Evolutionary conservation across 805 yeast species (phyloP).

Genomic region (Metschnikowia baotianmanensis): DNA sequence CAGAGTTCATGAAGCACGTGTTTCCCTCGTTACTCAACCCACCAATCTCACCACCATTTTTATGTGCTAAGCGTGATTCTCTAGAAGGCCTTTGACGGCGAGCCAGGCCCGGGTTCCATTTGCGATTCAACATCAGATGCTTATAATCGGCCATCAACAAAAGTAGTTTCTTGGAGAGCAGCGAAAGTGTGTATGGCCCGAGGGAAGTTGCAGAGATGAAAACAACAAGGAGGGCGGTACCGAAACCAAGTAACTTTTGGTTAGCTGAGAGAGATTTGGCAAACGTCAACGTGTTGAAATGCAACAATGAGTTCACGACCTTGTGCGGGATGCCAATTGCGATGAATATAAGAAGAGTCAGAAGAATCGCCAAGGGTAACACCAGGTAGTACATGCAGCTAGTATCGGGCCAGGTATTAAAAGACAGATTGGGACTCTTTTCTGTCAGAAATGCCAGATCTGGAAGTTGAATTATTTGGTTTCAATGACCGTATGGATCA

Average conservation of each 20-base stretch:
- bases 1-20: conserved; percentile 93
- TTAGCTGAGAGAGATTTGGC: neutral
- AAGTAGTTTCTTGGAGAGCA: conserved; percentile 4
- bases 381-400: conserved; percentile 6
- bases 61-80: conserved; percentile 42
- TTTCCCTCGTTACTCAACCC: conserved; percentile 90
- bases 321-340: conserved; percentile 2
- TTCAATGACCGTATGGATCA: no score
- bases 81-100: conserved; percentile 16
- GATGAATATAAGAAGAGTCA: conserved; percentile 3
- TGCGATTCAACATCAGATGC: conserved; percentile 5
- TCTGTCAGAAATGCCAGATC: neutral
- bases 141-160: conserved; percentile 7
- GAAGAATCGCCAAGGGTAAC: conserved; percentile 3
- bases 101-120: conserved; percentile 3
- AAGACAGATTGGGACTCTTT: neutral
- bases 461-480: neutral
- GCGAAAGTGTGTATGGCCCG: conserved; percentile 4
- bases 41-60: conserved; percentile 72
- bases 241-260: conserved; percentile 9
- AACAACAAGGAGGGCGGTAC: conserved; percentile 12
- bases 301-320: conserved; percentile 1
- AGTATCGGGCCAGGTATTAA: neutral
- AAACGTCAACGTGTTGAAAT: conserved; percentile 3
- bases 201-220: conserved; percentile 5